Percentiles rank a stretch among this genome's conserved stretches.
Evolutionary conservation across 1,284 basidiomycete genomes (phyloP).

Genomic region (Fomitopsis pinicola): DNA sequence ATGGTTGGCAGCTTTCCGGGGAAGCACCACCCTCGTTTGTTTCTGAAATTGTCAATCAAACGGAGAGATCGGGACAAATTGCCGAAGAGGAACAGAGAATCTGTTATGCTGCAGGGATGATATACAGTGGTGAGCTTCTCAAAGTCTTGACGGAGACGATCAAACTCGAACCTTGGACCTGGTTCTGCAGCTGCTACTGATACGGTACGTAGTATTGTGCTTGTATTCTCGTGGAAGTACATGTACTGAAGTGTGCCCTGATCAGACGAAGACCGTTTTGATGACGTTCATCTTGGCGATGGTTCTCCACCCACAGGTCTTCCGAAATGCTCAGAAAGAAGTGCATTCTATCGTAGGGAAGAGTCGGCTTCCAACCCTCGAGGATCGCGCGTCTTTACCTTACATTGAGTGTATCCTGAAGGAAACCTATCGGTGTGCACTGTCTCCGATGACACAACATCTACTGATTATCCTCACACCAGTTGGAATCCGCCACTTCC

Average conservation of each 20-base stretch:
- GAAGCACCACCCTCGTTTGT: too few species aligned
- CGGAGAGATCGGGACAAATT: too few species aligned
- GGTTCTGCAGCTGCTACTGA: neutral
- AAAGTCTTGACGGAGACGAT: too few species aligned
- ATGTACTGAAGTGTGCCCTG: neutral
- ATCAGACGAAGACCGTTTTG: neutral
- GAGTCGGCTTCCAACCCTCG: slow-evolving; percentile 33
- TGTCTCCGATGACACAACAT: too few species aligned
- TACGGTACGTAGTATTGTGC: neutral
- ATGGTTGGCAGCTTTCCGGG: too few species aligned
- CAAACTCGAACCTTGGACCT: neutral
- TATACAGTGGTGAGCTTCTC: too few species aligned
- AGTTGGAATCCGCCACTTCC: slow-evolving; percentile 23
- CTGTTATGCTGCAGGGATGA: too few species aligned
- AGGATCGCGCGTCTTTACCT: slow-evolving; percentile 31
- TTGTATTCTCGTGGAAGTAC: neutral
- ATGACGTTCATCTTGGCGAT: slow-evolving; percentile 38
- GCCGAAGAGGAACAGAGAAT: too few species aligned
- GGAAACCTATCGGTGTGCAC: neutral
- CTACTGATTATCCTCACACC: too few species aligned
- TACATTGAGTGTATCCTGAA: slow-evolving; percentile 23
- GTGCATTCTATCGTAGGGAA: slow-evolving; percentile 33
- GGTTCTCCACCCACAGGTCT: slow-evolving; percentile 44
- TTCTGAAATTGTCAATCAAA: too few species aligned
- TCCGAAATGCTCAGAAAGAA: slow-evolving; percentile 41